phyloP scores from a whole-genome alignment of 768 basidiomycete genomes.

The Serendipita indica region DNA sequence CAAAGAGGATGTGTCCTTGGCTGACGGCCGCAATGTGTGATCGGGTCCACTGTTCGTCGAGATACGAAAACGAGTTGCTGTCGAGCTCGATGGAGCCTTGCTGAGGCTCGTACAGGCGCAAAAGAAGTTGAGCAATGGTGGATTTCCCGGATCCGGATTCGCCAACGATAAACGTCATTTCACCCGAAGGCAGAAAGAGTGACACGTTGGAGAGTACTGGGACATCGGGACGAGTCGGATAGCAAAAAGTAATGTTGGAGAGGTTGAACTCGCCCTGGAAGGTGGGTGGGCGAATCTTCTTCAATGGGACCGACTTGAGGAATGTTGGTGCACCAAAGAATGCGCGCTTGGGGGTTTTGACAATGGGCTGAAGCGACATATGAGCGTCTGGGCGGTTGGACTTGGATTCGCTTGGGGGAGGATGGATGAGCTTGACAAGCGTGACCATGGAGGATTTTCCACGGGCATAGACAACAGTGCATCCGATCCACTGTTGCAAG shows the following conservation, averaged over 20 bases:
- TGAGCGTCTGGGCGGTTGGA: slow-evolving; percentile 10
- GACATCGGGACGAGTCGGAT: slow-evolving; percentile 52
- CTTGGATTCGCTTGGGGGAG: slow-evolving; percentile 14
- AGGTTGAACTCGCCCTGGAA: slow-evolving; percentile 62
- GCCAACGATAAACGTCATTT: slow-evolving; percentile 70
- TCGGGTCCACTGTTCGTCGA: slow-evolving; percentile 58
- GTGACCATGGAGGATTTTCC: slow-evolving; percentile 72
- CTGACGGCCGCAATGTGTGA: slow-evolving; percentile 59
- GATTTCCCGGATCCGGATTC: slow-evolving; percentile 68
- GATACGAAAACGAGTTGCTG: slow-evolving; percentile 59
- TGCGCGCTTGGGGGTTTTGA: background rate
- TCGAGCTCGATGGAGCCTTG: slow-evolving; percentile 62
- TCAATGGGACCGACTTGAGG: slow-evolving; percentile 23
- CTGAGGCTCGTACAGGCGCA: slow-evolving; percentile 58
- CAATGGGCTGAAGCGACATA: slow-evolving; percentile 6
- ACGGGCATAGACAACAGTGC: slow-evolving; percentile 58
- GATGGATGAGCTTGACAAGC: slow-evolving; percentile 44
- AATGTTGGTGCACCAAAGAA: background rate
- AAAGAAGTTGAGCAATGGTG: slow-evolving; percentile 46
- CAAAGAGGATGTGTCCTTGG: slow-evolving; percentile 70
- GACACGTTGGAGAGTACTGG: slow-evolving; percentile 43
- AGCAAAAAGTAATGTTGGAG: slow-evolving; percentile 47
- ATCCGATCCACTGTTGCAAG: slow-evolving; percentile 75
- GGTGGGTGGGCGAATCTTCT: slow-evolving; percentile 46
- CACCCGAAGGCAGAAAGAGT: slow-evolving; percentile 53